Base-by-base conservation (phyloP, 768 basidiomycete species). In the Asterophora lycoperdoides region DNA sequence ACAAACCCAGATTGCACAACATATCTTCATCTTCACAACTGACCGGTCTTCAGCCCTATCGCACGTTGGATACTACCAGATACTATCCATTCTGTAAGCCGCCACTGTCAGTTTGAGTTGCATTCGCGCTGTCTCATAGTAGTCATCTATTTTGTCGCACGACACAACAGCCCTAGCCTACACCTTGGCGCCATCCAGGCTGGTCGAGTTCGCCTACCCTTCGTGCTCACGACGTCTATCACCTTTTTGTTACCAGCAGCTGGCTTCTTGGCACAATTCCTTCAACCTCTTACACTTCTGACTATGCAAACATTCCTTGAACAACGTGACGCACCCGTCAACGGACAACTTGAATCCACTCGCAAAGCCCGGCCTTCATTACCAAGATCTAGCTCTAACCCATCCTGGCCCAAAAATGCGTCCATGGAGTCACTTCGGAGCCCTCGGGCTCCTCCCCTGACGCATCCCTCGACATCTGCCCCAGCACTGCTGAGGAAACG, bases 401-500 rank as follows among this genome's bases (percentile, higher is more conserved):
- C 56, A 43, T 48, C 46, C 14, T 51, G 55, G 55, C 39, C 48
- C 14, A 56, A 56, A 33, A 56, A 54, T 46, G 36, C 59, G 23
- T 61, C 61, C 30, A 52, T 52, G 48, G 63, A 60, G 34, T 58
- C 60, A 5, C 51, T 60, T 32, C 43, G 45, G 38, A 41, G 50
- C 11, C 14, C 50, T 15, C 48, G 37, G 15, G 50, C 41, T 15
- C 35, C 39, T 19, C 54, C 43, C 28, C 34, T 37, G 17, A 30
- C 48, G n/a, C 26, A 19, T 44, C 5, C 36, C n/a, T 19, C 34
- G 38, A 37, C 29, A 44, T 35, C 49, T 15, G 19, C 50, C n/a
- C 55, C 55, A 32, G 23, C 23, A 23, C 20, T 42, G 26, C 58
- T 70, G 44, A 65, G 56, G 47, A 72, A 70, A 56, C 65, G 67